Base-by-base conservation (phyloP, 331 rosid genomes). In the Quercus lobata region DNA sequence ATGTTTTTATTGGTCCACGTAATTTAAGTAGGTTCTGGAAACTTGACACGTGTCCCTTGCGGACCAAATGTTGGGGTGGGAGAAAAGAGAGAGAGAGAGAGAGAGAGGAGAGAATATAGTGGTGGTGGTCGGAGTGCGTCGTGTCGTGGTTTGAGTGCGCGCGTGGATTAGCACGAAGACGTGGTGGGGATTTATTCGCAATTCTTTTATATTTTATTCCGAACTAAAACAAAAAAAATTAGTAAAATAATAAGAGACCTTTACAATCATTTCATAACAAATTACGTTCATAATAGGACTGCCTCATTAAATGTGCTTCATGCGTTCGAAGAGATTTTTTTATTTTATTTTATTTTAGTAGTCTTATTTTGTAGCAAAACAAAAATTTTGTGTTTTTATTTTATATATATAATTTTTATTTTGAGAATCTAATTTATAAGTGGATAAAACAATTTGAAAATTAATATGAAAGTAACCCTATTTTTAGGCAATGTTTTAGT, bases 1-100 rank as follows among this genome's bases (percentile, higher is more conserved):
- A 25, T 17, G 2, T 11, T 14, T 22, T n/a, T 11, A 83, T 87
- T 90, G 88, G 92, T 76, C 86, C 85, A 78, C 76, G 83, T 74
- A 19, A 41, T 41, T 9, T 2, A 19, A 15, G 18, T 0, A 1
- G 34, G 21, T 25, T 70, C 62, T 29, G 3, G 57, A 7, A 41
- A 1, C 1, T 1, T 7, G 58, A 74, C 89, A 74, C 90, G 88
- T 82, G 84, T 65, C 56, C 16, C 17, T 3, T 1, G 10, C 2
- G 34, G 9, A 8, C n/a, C 41, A 44, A 49, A 74, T 0, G 35
- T 1, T 5, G 8, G 14, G 1, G 35, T 14, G 35, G 29, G 25
- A 27, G 25, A 0, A 6, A 34, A 5, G 37, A 34, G 37, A 34
- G 2, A 35, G 44, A 35, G 2, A 35, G 44, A 35, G 27, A 25